Evolutionary conservation across 257 asterid species (phyloP).

Genomic region (Solanum pinnatisectum): DNA sequence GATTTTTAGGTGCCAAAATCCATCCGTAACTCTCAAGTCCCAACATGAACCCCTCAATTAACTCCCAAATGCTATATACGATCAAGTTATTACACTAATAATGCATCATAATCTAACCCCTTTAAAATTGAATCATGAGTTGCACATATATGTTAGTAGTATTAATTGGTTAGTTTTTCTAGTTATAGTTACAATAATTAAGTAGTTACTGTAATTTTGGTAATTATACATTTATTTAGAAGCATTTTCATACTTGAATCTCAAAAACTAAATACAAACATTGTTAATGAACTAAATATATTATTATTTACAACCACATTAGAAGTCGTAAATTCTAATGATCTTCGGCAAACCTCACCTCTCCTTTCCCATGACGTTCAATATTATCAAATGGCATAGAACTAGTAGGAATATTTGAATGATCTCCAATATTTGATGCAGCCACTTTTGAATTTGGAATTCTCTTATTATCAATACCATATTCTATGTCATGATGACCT

Average conservation of each 20-base stretch:
- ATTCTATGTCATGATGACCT: background rate
- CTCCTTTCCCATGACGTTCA: background rate
- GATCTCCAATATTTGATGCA: background rate
- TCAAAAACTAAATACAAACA: background rate
- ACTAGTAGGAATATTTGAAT: background rate
- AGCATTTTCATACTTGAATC: background rate
- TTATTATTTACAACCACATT: background rate
- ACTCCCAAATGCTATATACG: background rate
- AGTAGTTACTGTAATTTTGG: background rate
- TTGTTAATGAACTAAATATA: background rate
- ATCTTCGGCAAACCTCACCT: background rate
- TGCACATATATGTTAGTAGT: background rate
- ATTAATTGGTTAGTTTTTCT: background rate
- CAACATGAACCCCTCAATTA: too few relatives aligned
- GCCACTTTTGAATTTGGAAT: background rate
- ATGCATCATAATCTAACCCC: background rate
- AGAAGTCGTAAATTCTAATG: background rate
- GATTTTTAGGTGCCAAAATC: too few relatives aligned
- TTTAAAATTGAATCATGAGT: background rate
- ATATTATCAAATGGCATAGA: background rate
- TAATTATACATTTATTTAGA: background rate
- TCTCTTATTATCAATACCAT: background rate
- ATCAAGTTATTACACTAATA: background rate
- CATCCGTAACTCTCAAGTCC: background rate
- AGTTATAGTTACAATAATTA: background rate